These are phyloP conservation scores for Coniella lustricola DNA, from an alignment of 2,329 filamentous ascomycete genomes.

Conservation along the genomic window DNA sequence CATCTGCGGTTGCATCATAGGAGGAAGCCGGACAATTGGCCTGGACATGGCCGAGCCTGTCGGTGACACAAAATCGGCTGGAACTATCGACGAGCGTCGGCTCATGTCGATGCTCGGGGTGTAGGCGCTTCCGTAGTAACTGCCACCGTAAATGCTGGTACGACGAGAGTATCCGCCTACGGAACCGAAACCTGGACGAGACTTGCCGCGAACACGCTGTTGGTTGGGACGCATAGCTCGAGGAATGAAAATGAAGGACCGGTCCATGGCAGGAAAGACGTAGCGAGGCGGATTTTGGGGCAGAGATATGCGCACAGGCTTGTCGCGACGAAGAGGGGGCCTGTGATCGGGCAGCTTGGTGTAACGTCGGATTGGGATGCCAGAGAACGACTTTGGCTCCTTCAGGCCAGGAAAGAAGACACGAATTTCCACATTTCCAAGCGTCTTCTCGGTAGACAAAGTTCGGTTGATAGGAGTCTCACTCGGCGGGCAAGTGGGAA, in stretches of 20 bases:
- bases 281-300: slow-evolving; percentile 74
- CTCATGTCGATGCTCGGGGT: slow-evolving; percentile 81
- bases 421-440: slow-evolving; percentile 79
- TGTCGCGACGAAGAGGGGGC: slow-evolving; percentile 88
- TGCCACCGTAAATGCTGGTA: slow-evolving; percentile 73
- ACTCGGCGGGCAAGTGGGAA: slow-evolving; percentile 52
- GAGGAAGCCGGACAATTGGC: slow-evolving; percentile 80
- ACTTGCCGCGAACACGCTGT: slow-evolving; percentile 68
- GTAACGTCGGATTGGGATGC: slow-evolving; percentile 79
- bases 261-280: slow-evolving; percentile 81
- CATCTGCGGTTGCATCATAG: slow-evolving; percentile 35
- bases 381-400: slow-evolving; percentile 62
- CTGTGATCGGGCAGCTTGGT: slow-evolving; percentile 92
- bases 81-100: slow-evolving; percentile 71
- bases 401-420: slow-evolving; percentile 74
- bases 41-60: slow-evolving; percentile 71
- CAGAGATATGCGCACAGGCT: slow-evolving; percentile 88
- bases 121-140: slow-evolving; percentile 67
- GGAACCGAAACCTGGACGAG: slow-evolving; percentile 63
- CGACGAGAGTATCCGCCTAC: slow-evolving; percentile 64
- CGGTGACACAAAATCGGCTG: slow-evolving; percentile 71
- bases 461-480: slow-evolving; percentile 62
- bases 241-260: slow-evolving; percentile 97
- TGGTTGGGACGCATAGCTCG: slow-evolving; percentile 89
- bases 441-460: slow-evolving; percentile 75